A percentile compares a stretch with the other conserved stretches of the same genome.
Conservation (phyloP, 139 green algal species). For the Chlamydomonas sp. region DNA sequence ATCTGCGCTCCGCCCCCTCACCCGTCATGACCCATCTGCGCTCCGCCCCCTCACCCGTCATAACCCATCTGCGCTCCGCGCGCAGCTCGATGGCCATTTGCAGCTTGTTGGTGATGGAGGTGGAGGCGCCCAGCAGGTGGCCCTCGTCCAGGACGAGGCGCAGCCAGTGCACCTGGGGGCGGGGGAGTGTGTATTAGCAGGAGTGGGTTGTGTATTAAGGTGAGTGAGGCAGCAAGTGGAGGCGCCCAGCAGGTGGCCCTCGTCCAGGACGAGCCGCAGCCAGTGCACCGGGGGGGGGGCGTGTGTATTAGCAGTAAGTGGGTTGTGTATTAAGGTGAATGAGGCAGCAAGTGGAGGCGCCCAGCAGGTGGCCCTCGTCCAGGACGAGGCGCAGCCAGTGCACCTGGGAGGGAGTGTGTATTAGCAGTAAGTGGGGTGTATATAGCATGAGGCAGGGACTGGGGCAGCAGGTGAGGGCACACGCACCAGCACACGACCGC, state of each 20-base stretch:
- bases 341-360: too few species aligned
- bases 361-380: slow-evolving; percentile 90
- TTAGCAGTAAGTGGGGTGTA: too few species aligned
- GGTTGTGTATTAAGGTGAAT: background rate
- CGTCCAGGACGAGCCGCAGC: slow-evolving; percentile 91
- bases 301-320: too few species aligned
- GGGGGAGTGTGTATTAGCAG: background rate
- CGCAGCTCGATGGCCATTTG: slow-evolving; percentile 75
- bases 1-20: too few species aligned
- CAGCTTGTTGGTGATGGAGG: slow-evolving; percentile 88
- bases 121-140: slow-evolving; percentile 80
- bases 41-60: slow-evolving; percentile 80
- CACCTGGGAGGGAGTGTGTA: slow-evolving; percentile 56
- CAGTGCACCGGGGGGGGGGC: slow-evolving; percentile 81
- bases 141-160: slow-evolving; percentile 96
- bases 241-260: slow-evolving; percentile 81
- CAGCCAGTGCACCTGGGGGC: slow-evolving; percentile 87
- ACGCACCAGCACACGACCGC: too few species aligned
- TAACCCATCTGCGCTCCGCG: slow-evolving; percentile 89
- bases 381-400: slow-evolving; percentile 92
- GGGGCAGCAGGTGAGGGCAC: too few species aligned
- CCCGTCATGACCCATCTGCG: slow-evolving; percentile 12
- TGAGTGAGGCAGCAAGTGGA: slow-evolving; percentile 35
- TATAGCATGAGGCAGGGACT: background rate
- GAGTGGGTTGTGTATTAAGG: background rate